Percentiles rank a stretch among this genome's conserved stretches.
Conservation (phyloP, 2,329 filamentous ascomycete genomes). For the Fusarium sterilihyphosum region DNA sequence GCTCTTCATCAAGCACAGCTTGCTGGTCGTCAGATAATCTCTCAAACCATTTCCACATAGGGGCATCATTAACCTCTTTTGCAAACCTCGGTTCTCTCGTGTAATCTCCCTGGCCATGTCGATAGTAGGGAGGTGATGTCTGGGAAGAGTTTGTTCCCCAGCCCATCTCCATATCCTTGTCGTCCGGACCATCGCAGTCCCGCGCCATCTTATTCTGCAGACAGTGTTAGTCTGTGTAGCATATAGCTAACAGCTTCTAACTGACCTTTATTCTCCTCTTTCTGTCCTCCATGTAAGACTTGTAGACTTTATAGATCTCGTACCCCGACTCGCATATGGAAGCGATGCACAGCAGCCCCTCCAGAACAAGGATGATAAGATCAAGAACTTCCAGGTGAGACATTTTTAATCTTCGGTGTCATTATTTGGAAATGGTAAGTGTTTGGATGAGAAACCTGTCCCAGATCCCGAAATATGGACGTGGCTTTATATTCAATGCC, state of each 20-base stretch:
- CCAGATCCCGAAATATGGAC: accelerated
- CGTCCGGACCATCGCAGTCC: not conserved
- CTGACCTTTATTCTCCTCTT: not conserved
- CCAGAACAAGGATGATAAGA: not conserved
- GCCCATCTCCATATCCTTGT: not conserved
- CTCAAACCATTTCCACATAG: too few species aligned
- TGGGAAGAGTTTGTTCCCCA: not conserved
- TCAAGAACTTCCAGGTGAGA: not conserved
- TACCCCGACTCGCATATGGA: not conserved
- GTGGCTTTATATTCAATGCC: not conserved
- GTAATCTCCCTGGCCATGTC: not conserved
- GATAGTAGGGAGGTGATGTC: not conserved
- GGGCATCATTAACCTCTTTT: accelerated
- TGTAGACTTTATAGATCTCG: not conserved
- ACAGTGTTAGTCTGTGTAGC: not conserved
- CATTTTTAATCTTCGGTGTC: not conserved
- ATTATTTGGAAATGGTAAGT: not conserved
- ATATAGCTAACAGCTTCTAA: not conserved
- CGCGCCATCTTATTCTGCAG: not conserved
- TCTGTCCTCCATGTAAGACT: not conserved
- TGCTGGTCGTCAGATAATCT: not conserved
- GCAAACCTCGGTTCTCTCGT: not conserved
- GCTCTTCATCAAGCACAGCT: not conserved
- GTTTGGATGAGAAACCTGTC: not conserved
- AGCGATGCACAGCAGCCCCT: not conserved